Evolutionary conservation across 2,329 filamentous ascomycete species (phyloP).

Genomic region (Amylocarpus encephaloides): DNA sequence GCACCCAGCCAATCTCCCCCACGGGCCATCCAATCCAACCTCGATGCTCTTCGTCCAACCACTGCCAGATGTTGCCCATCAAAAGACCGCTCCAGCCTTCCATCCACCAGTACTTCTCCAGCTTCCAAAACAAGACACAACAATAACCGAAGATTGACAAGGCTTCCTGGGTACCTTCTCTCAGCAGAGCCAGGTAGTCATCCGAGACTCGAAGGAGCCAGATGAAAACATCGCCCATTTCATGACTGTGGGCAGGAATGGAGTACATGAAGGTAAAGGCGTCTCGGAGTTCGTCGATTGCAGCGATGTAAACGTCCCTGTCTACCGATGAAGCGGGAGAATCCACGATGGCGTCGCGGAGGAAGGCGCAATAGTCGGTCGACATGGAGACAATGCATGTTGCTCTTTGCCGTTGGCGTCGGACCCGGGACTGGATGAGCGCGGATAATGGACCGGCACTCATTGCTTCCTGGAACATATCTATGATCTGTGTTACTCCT

Average conservation of each 20-base stretch:
- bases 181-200: slow-evolving; percentile 27
- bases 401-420: slow-evolving; percentile 6
- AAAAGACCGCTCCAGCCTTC: slow-evolving; percentile 32
- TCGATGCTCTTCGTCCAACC: slow-evolving; percentile 32
- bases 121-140: slow-evolving; percentile 11
- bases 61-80: slow-evolving; percentile 28
- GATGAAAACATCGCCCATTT: slow-evolving; percentile 14
- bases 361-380: slow-evolving; percentile 4
- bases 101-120: slow-evolving; percentile 15
- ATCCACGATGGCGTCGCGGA: slow-evolving; percentile 12
- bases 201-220: slow-evolving; percentile 13
- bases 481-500: slow-evolving; percentile 31
- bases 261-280: slow-evolving; percentile 7
- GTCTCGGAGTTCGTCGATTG: slow-evolving; percentile 9
- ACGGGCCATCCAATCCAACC: slow-evolving; percentile 9
- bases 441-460: slow-evolving; percentile 20
- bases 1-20: slow-evolving; percentile 5
- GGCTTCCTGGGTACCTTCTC: slow-evolving; percentile 28
- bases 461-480: slow-evolving; percentile 23
- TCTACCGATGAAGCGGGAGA: slow-evolving; percentile 14
- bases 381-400: slow-evolving; percentile 1
- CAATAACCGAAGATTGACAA: slow-evolving; percentile 16
- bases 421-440: slow-evolving; percentile 26
- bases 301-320: slow-evolving; percentile 22
- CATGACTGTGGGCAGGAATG: slow-evolving; percentile 1